Evolutionary conservation across 106 monocot species (phyloP), one percentile per base, ranked within the genome.

Genomic region (Dioscorea dumetorum): DNA sequence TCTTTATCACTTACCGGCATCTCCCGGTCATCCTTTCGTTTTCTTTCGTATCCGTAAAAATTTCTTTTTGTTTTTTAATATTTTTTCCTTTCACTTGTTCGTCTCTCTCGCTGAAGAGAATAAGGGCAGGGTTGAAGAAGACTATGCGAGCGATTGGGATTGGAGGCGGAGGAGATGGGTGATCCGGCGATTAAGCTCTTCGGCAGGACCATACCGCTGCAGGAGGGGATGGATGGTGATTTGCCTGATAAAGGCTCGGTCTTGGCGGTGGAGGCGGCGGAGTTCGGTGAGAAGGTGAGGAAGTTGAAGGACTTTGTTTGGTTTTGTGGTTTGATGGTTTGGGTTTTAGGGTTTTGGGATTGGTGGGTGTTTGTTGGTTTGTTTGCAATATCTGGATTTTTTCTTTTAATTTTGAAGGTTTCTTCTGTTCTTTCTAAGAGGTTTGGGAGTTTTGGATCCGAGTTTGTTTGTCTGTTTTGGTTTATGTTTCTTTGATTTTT

Each of bases 151-250:
- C 33, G 50, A 12, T 49, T 53, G 66, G 64, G 50, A 22, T 34
- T 58, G 11, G 73, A 35, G 34, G 73, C 77, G 88, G 51, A 67
- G 63, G 70, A 68, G 56, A 48, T 34, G 52, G 61, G 51, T 66
- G 86, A 91, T 77, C 82, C 91, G 57, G 87, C 84, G 66, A 87
- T 91, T 60, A 91, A 91, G 84, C 82, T 91, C 22, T 91, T 91
- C 72, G 91, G 91, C 35, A 74, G 50, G 77, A 92, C 83, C 14
- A 92, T 92, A 31, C 67, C 84, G 28, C 49, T 88, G 16, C 53
- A 65, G 23, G 85, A 88, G 54, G 63, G 33, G 12, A 17, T 2
- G 13, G 31, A 63, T 33, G 63, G 41, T 41, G 41, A 41, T 10
- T 6, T 10, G 6, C 9, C 41, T 41, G 41, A 41, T 41, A 41